Percentiles rank a stretch among this genome's conserved stretches.
Conservation (phyloP, 208 protist genomes). For the Naegleria lovaniensis region DNA sequence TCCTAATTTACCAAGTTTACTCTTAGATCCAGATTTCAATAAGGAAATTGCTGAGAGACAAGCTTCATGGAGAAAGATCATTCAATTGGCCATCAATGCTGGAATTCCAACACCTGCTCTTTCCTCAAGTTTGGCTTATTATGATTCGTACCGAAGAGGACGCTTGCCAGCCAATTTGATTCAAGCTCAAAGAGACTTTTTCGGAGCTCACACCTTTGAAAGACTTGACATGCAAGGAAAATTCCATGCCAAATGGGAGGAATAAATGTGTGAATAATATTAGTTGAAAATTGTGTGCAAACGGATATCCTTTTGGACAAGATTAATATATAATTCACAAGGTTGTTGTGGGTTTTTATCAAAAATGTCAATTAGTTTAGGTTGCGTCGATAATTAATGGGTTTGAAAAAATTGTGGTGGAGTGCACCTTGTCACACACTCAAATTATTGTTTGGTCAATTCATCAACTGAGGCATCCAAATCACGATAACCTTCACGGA, state of each 20-base stretch:
- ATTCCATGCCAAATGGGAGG: constrained; percentile 62
- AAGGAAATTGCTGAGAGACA: constrained; percentile 48
- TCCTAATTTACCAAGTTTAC: constrained; percentile 49
- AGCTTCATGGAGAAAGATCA: constrained; percentile 51
- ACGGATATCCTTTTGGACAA: too few relatives aligned
- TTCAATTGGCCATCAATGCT: constrained; percentile 32
- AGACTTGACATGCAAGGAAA: constrained; percentile 50
- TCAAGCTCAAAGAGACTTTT: constrained; percentile 77
- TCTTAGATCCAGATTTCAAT: constrained; percentile 60
- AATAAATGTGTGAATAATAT: not conserved
- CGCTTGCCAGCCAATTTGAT: constrained; percentile 69
- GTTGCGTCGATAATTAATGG: not conserved
- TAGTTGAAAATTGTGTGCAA: too few relatives aligned
- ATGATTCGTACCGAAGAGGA: constrained; percentile 57
- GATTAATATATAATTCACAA: too few relatives aligned
- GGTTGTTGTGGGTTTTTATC: too few relatives aligned
- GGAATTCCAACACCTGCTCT: constrained; percentile 69
- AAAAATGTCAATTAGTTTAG: not conserved
- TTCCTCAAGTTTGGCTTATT: constrained; percentile 61
- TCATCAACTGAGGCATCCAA: not conserved
- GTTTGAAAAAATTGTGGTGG: not conserved
- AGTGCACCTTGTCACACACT: not conserved
- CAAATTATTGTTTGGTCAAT: not conserved
- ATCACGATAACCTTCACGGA: not conserved
- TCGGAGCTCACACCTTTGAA: constrained; percentile 84